A percentile compares a stretch with the other conserved stretches of the same genome.
Evolutionary conservation across 805 yeast species (phyloP).

Genomic region (Schwanniomyces yamadae): DNA sequence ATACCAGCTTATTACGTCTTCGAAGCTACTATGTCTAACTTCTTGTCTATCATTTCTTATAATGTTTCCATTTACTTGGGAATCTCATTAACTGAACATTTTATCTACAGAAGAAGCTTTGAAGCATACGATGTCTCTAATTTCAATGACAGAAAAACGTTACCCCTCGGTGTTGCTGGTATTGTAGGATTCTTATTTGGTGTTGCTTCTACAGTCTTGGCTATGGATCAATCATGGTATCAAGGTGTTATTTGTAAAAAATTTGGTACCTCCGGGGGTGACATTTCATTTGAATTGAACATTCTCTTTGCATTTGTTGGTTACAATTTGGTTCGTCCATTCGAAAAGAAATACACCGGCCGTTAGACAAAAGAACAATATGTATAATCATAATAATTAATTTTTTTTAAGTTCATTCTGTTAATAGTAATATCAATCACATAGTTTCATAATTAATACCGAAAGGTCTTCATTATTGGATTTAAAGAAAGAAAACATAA

Average conservation of each 20-base stretch:
- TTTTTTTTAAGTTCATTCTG: too few species aligned
- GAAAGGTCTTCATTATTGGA: too few species aligned
- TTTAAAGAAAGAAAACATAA: too few species aligned
- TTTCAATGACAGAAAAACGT: conserved; percentile 19
- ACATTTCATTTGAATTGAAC: conserved; percentile 31
- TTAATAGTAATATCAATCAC: too few species aligned
- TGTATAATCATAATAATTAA: too few species aligned
- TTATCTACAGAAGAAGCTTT: conserved; percentile 25
- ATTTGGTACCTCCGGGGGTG: conserved; percentile 26
- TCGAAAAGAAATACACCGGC: conserved; percentile 30
- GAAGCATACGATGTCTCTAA: conserved; percentile 25
- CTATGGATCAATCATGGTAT: conserved; percentile 36
- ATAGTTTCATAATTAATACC: too few species aligned
- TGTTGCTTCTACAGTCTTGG: conserved; percentile 29
- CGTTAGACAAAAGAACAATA: conserved; percentile 15
- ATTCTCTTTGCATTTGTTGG: conserved; percentile 27
- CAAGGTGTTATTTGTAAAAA: conserved; percentile 28
- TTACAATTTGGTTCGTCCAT: conserved; percentile 26
- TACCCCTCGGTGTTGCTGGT: conserved; percentile 34
- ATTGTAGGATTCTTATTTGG: conserved; percentile 28
- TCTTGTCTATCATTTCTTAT: conserved; percentile 32
- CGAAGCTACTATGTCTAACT: conserved; percentile 28
- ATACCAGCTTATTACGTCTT: conserved; percentile 37
- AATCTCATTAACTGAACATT: conserved; percentile 29
- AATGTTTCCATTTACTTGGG: conserved; percentile 34